Conservation (phyloP, 257 asterid genomes). For the Rhazya stricta region DNA sequence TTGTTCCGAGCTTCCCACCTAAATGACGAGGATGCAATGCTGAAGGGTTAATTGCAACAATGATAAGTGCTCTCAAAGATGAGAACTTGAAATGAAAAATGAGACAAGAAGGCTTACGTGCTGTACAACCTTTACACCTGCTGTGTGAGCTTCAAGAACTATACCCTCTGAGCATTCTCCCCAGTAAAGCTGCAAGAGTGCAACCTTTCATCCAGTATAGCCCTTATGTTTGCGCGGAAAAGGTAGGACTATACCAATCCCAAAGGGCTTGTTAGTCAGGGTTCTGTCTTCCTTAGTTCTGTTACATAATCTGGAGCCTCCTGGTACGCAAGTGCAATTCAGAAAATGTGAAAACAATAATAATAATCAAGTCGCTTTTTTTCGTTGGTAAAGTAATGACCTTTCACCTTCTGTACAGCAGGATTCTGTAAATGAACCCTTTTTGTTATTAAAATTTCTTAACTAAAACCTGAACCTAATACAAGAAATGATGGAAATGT, state of each 20-base stretch:
- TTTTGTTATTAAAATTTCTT: background rate
- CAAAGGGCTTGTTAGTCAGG: constrained; percentile 82
- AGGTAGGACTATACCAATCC: constrained; percentile 73
- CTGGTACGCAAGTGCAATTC: constrained; percentile 38
- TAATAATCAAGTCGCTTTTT: background rate
- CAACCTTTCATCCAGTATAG: constrained; percentile 78
- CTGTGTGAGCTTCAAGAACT: constrained; percentile 65
- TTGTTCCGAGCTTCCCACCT: constrained; percentile 84
- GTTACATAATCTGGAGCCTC: constrained; percentile 68
- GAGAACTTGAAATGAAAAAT: background rate
- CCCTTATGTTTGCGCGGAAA: constrained; percentile 80
- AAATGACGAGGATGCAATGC: background rate
- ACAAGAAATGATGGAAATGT: background rate
- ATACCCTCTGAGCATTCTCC: constrained; percentile 66
- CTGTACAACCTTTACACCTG: constrained; percentile 74
- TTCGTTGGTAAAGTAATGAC: background rate
- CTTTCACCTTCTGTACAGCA: background rate
- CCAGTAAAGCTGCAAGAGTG: constrained; percentile 81
- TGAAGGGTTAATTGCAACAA: constrained; percentile 2
- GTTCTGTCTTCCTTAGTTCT: constrained; percentile 56
- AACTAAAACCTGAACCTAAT: too few relatives aligned
- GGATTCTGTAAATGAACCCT: background rate
- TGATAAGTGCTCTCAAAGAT: background rate
- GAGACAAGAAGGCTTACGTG: constrained; percentile 47
- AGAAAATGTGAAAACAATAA: background rate